Evolutionary conservation across 2,329 filamentous ascomycete genomes (phyloP), one percentile per base, ranked within the genome.

Genomic region (Diaporthe eres): DNA sequence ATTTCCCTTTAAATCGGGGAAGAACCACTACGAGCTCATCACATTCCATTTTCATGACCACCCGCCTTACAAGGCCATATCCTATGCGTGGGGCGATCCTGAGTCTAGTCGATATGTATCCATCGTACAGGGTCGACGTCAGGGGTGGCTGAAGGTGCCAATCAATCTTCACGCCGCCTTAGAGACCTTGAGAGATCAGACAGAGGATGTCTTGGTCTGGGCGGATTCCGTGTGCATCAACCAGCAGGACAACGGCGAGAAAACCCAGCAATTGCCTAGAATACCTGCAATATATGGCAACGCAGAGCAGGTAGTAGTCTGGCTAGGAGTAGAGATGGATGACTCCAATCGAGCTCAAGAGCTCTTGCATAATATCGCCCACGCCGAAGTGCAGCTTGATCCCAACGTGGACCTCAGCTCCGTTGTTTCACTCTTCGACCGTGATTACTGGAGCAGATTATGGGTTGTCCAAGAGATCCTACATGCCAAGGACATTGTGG

Each of bases 201-300:
- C 28, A 42, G 42, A 31, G 7, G 39, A 28, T 15, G 9, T 44
- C 10, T n/a, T 49, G 19, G 39, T 75, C 8, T 72, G 74, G 74
- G 67, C 67, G 8, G 74, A 75, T 19, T 68, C 74, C 3, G 19
- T 75, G n/a, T 75, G 74, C 25, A 71, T 72, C 31, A 58, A 75
- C 55, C 55, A 75, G 44, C 19, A 15, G 25, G 37, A 65, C 58
- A 9, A 65, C 28, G 7, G 9, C 2, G 74, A 75, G 34, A 57
- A 68, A 15, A 61, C 1, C n/a, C 37, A 44, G 31, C 73, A 75
- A 28, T n/a, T 74, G 22, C 31, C 37, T 12, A 44, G 6, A 0
- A 75, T 75, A 67, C 13, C 44, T 25, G 15, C 25, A 6, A 75
- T 75, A 19, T 75, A 60, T 47, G n/a, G 42, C 15, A 53, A 57